Evolutionary conservation across 129 eudicot species (phyloP).

Genomic region (Helianthus tuberosus): DNA sequence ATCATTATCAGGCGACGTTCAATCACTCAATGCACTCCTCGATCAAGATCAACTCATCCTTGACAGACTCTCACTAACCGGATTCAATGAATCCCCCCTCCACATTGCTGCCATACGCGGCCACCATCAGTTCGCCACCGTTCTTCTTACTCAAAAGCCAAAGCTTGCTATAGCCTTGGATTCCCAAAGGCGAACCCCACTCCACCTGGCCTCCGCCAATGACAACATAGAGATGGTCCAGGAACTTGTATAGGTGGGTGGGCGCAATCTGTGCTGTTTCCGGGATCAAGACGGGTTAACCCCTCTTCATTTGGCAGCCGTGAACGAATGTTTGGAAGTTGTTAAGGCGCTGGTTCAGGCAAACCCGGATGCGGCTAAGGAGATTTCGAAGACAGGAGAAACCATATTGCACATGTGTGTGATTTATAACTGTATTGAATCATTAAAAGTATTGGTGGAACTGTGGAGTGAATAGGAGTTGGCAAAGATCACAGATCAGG

Average conservation of each 20-base stretch:
- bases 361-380: constrained; percentile 22
- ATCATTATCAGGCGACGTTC: constrained; percentile 19
- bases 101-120: constrained; percentile 35
- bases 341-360: constrained; percentile 20
- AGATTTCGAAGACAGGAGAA: constrained; percentile 5
- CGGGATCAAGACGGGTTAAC: constrained; percentile 29
- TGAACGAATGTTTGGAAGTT: constrained; percentile 30
- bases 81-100: constrained; percentile 27
- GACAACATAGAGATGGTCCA: constrained; percentile 20
- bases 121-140: constrained; percentile 15
- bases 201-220: constrained; percentile 24
- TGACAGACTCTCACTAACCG: constrained; percentile 25
- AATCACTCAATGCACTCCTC: constrained; percentile 20
- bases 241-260: constrained; percentile 11
- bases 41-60: constrained; percentile 32
- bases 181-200: constrained; percentile 24
- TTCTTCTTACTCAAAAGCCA: constrained; percentile 14
- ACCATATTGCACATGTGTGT: constrained; percentile 39
- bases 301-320: constrained; percentile 32
- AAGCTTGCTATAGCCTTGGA: constrained; percentile 22
- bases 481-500: constrained; percentile 22
- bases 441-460: constrained; percentile 32
- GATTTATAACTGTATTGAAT: constrained; percentile 14
- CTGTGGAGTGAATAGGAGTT: constrained; percentile 25
- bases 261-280: not conserved